Base-by-base conservation (phyloP, 2,329 filamentous ascomycete genomes). In the Geosmithia morbida region DNA sequence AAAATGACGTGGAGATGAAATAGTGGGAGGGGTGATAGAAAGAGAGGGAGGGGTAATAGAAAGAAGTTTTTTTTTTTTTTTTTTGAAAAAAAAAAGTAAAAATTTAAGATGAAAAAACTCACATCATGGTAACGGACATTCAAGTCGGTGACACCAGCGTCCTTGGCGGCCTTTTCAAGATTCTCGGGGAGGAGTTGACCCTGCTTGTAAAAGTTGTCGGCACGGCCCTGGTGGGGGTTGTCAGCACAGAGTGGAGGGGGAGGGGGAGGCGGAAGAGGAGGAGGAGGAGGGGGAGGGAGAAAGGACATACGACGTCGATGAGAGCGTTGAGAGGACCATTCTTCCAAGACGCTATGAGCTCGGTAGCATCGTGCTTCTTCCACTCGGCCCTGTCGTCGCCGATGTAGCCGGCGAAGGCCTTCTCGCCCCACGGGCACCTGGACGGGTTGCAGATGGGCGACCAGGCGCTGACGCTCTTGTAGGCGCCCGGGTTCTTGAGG, bases 191-290 rank as follows among this genome's bases (percentile, higher is more conserved):
- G 75, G 48, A 98, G 73, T 66, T 98, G 92, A 44, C 80, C 79
- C 64, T 94, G 81, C 71, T 95, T 90, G 70, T 97, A 97, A 66
- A 97, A 98, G 66, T 90, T 87, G 71, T 98, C 92, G 20, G 79
- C 87, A 3, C 88, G 95, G 41, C 92, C 92, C 83, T 86, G 43
- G n/a, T n/a, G n/a, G n/a, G n/a, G 2, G 30, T 33, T 45, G 41
- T 43, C 19, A 43, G 41, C 41, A 11, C 6, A 11, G 3, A 11
- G 13, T 3, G 13, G 33, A 37, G 11, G 13, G 22, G 8, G 22
- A 26, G 8, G 8, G 8, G 8, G 8, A 26, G 8, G n/a, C 11
- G 33, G 3, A 11, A 37, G 33, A 7, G 33, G 13, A 16, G 13
- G 33, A 37, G 11, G 13, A 8, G 8, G 22, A 26, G 8, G 8